Evolutionary conservation across 306 rosid species (phyloP).

Genomic region (Ziziphus jujuba): DNA sequence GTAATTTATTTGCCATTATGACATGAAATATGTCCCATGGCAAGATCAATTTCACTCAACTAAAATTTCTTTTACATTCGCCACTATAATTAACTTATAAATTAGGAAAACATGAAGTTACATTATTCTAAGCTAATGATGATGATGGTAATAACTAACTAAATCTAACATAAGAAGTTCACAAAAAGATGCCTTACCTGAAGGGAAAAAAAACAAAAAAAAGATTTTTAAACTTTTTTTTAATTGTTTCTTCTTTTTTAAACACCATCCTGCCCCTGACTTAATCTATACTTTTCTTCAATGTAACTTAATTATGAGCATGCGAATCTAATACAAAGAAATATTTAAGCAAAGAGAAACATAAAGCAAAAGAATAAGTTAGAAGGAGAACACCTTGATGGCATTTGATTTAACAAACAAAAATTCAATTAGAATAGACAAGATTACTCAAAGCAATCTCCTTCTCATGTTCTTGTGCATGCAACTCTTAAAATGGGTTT

Average conservation of each 20-base stretch:
- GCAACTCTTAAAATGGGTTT: constrained; percentile 3
- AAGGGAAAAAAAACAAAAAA: too few relatives aligned
- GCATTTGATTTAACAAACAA: not conserved
- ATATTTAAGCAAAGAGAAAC: too few relatives aligned
- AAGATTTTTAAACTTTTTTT: too few relatives aligned
- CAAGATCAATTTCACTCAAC: not conserved
- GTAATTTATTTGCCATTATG: too few relatives aligned
- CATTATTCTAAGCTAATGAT: not conserved
- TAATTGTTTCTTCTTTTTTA: too few relatives aligned
- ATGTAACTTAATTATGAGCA: too few relatives aligned
- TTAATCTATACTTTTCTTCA: too few relatives aligned
- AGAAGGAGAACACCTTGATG: too few relatives aligned
- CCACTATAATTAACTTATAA: not conserved
- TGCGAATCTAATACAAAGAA: not conserved
- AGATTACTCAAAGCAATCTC: not conserved
- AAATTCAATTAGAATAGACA: not conserved
- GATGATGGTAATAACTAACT: not conserved
- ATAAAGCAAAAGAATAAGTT: not conserved
- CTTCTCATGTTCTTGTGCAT: not conserved
- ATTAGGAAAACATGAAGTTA: not conserved
- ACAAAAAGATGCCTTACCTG: too few relatives aligned
- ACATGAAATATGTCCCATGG: too few relatives aligned
- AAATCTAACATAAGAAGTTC: too few relatives aligned
- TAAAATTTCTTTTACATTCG: not conserved
- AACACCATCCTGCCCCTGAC: too few relatives aligned